Evolutionary conservation across 169 alveolate species (phyloP).

Genomic region (Babesia microti): DNA sequence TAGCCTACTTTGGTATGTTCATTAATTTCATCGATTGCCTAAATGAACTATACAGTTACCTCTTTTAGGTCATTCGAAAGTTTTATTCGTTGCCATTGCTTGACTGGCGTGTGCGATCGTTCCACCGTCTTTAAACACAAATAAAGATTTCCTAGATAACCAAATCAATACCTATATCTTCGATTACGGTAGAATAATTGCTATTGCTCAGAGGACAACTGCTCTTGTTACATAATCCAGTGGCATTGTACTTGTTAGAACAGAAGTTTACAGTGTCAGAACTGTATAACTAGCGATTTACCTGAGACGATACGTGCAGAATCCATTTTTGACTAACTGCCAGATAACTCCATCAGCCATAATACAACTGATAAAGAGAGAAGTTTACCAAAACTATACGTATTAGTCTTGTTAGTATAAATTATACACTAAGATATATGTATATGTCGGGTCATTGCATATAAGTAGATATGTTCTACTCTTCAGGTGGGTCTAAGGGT

Average conservation of each 20-base stretch:
- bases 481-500: slow-evolving; percentile 1
- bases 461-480: background rate
- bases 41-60: slow-evolving; percentile 3
- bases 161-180: slow-evolving; percentile 62
- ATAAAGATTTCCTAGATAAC: slow-evolving; percentile 82
- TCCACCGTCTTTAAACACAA: slow-evolving; percentile 94
- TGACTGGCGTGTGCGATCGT: slow-evolving; percentile 94
- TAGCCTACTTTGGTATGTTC: slow-evolving; percentile 81
- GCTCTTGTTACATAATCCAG: slow-evolving; percentile 94
- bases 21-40: slow-evolving; percentile 88
- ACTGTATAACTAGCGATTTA: slow-evolving; percentile 9
- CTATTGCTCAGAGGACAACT: slow-evolving; percentile 98
- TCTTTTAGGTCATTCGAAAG: slow-evolving; percentile 75
- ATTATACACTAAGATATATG: background rate
- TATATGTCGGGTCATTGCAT: background rate
- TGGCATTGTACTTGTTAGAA: slow-evolving; percentile 79
- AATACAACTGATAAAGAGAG: background rate
- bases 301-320: slow-evolving; percentile 38
- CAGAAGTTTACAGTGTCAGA: slow-evolving; percentile 54
- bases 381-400: background rate
- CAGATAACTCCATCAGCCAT: slow-evolving; percentile 51
- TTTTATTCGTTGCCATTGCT: slow-evolving; percentile 89
- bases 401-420: no score
- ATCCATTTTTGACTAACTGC: slow-evolving; percentile 40
- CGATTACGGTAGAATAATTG: slow-evolving; percentile 91